Evolutionary conservation across 352 stramenopile species (phyloP).

Genomic region (Phytophthora lateralis): DNA sequence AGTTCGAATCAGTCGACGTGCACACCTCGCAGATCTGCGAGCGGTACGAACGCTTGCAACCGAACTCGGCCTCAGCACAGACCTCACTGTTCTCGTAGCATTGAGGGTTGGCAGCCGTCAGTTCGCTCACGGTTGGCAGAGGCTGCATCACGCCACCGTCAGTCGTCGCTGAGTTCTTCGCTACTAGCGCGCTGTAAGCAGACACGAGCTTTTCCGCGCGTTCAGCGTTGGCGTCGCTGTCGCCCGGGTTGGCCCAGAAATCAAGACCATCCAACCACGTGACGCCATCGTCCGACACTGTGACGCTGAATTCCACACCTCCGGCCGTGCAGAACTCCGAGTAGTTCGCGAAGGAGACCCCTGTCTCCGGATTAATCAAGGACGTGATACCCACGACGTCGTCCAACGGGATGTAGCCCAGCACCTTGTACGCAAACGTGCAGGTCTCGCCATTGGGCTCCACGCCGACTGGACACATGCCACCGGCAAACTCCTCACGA

Average conservation of each 20-base stretch:
- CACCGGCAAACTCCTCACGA: conserved; percentile 41
- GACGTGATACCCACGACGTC: conserved; percentile 76
- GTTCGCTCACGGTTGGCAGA: conserved; percentile 40
- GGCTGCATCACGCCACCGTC: conserved; percentile 54
- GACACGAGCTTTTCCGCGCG: conserved; percentile 53
- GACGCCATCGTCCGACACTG: conserved; percentile 29
- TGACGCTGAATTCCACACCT: conserved; percentile 55
- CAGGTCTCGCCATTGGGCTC: conserved; percentile 65
- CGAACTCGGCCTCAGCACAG: conserved; percentile 49
- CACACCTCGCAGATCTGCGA: conserved; percentile 72
- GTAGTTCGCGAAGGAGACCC: conserved; percentile 49
- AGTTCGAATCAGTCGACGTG: conserved; percentile 24
- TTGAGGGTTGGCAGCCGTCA: conserved; percentile 44
- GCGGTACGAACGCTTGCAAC: conserved; percentile 59
- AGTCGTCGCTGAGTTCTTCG: conserved; percentile 29
- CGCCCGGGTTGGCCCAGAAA: conserved; percentile 68
- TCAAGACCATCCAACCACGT: conserved; percentile 49
- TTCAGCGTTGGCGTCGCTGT: conserved; percentile 48
- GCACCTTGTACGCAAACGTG: conserved; percentile 67
- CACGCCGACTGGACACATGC: conserved; percentile 51
- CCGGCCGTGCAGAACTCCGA: conserved; percentile 62
- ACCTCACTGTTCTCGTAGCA: conserved; percentile 66
- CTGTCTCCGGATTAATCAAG: conserved; percentile 52
- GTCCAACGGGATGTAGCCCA: conserved; percentile 66
- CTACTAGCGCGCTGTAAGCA: conserved; percentile 46